Percentiles rank a stretch among this genome's conserved stretches.
Evolutionary conservation across 306 rosid species (phyloP).

Genomic region (Trifolium fragiferum): DNA sequence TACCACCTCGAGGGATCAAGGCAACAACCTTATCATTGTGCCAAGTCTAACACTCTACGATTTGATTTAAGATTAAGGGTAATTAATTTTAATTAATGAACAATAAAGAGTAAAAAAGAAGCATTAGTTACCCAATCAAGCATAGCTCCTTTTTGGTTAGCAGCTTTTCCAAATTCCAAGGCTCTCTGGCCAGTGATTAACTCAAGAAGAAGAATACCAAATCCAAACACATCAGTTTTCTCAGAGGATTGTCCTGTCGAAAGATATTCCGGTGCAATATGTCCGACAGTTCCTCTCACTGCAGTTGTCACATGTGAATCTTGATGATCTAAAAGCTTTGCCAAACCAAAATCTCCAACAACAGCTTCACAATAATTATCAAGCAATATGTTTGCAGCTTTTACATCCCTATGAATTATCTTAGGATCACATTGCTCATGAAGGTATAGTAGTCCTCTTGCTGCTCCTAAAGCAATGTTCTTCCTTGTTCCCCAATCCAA

Average conservation of each 20-base stretch:
- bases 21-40: not conserved
- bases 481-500: constrained; percentile 59
- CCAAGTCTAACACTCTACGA: not conserved
- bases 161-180: constrained; percentile 56
- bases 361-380: constrained; percentile 61
- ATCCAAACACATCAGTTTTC: constrained; percentile 61
- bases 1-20: not conserved
- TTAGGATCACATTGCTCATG: constrained; percentile 63
- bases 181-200: constrained; percentile 59
- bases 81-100: not conserved
- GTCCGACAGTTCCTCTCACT: constrained; percentile 60
- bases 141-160: constrained; percentile 57
- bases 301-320: constrained; percentile 64
- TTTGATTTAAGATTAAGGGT: constrained; percentile 4
- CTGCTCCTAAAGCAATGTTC: constrained; percentile 59
- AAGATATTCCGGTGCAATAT: constrained; percentile 57
- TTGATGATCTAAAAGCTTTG: constrained; percentile 60
- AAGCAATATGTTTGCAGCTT: constrained; percentile 59
- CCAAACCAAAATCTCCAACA: constrained; percentile 60
- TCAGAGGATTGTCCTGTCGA: constrained; percentile 61
- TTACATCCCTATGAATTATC: constrained; percentile 59
- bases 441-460: constrained; percentile 54
- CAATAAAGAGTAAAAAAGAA: not conserved
- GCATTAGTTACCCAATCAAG: constrained; percentile 57
- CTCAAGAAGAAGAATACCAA: constrained; percentile 60